Percentiles rank a stretch among this genome's conserved stretches.
Conservation (phyloP, 2,329 filamentous ascomycete species). For the Aureobasidium sp. region DNA sequence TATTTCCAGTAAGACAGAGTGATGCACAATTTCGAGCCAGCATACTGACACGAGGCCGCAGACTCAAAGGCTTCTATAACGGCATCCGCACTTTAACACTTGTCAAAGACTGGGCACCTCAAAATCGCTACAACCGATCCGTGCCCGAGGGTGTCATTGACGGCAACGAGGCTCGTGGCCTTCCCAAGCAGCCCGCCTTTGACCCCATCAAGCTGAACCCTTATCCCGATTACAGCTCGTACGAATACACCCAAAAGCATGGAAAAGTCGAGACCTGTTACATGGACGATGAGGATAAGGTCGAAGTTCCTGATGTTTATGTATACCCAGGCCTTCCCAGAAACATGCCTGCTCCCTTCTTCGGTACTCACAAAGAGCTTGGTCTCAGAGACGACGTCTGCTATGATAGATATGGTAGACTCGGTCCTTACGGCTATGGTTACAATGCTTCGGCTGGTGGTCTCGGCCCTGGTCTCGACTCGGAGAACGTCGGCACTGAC, state of each 20-base stretch:
- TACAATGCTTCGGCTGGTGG: slow-evolving; percentile 40
- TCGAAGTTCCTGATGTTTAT: slow-evolving; percentile 55
- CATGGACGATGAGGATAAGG: slow-evolving; percentile 52
- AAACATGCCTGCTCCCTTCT: slow-evolving; percentile 42
- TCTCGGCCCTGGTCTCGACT: slow-evolving; percentile 41
- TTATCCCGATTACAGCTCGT: slow-evolving; percentile 37
- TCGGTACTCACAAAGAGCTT: slow-evolving; percentile 42
- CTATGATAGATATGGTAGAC: slow-evolving; percentile 45
- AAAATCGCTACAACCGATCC: slow-evolving; percentile 39
- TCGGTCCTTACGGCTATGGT: slow-evolving; percentile 45
- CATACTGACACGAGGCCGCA: slow-evolving; percentile 37
- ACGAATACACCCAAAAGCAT: slow-evolving; percentile 41
- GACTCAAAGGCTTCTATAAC: slow-evolving; percentile 42
- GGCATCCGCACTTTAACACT: slow-evolving; percentile 41
- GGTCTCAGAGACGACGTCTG: slow-evolving; percentile 42
- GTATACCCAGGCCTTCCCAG: slow-evolving; percentile 52
- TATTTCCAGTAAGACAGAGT: slow-evolving; percentile 2
- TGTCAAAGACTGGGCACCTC: slow-evolving; percentile 33
- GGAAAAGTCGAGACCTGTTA: slow-evolving; percentile 54
- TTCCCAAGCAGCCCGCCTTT: slow-evolving; percentile 26
- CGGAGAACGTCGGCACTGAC: slow-evolving; percentile 38
- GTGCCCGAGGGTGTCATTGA: slow-evolving; percentile 29
- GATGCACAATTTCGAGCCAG: slow-evolving; percentile 29
- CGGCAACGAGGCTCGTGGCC: slow-evolving; percentile 14
- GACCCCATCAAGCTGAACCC: slow-evolving; percentile 38